A percentile compares a stretch with the other conserved stretches of the same genome.
These are phyloP conservation scores for Ophiosphaerella herpotricha DNA, from an alignment of 2,329 filamentous ascomycete species.

Conservation along the genomic window DNA sequence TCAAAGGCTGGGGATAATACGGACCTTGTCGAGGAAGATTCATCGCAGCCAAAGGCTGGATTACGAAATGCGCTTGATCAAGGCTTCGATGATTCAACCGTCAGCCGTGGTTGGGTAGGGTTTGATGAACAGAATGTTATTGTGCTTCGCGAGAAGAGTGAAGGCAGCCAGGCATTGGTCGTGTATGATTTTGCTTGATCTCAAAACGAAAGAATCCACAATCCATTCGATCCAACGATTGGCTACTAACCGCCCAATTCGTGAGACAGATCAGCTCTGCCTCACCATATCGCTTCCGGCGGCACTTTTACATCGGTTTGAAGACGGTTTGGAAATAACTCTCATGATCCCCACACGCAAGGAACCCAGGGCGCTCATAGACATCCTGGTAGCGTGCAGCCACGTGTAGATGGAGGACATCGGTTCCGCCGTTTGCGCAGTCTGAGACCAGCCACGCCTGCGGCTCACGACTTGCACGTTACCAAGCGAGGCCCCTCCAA, in stretches of 20 bases:
- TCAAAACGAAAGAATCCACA: too few relatives aligned
- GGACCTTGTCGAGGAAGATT: constrained; percentile 20
- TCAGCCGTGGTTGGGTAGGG: constrained; percentile 70
- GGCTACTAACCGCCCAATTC: too few relatives aligned
- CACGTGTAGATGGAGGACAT: too few relatives aligned
- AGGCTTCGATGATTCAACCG: constrained; percentile 45
- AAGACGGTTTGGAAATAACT: too few relatives aligned
- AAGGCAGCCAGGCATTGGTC: constrained; percentile 73
- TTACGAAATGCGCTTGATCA: constrained; percentile 44
- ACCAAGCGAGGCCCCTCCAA: neutral
- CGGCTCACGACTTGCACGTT: neutral
- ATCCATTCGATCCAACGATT: too few relatives aligned
- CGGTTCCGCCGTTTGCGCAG: too few relatives aligned
- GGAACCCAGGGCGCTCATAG: too few relatives aligned
- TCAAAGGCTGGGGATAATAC: constrained; percentile 32
- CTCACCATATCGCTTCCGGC: too few relatives aligned
- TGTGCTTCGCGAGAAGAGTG: constrained; percentile 72
- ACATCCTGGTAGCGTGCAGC: too few relatives aligned
- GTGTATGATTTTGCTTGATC: constrained; percentile 82
- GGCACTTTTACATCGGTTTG: too few relatives aligned
- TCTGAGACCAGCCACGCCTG: neutral
- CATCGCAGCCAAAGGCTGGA: constrained; percentile 32
- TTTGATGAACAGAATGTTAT: constrained; percentile 95
- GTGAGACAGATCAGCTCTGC: too few relatives aligned
- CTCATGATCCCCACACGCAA: too few relatives aligned